phyloP scores from a whole-genome alignment of 306 rosid genomes.

The Cucurbita maxima region DNA sequence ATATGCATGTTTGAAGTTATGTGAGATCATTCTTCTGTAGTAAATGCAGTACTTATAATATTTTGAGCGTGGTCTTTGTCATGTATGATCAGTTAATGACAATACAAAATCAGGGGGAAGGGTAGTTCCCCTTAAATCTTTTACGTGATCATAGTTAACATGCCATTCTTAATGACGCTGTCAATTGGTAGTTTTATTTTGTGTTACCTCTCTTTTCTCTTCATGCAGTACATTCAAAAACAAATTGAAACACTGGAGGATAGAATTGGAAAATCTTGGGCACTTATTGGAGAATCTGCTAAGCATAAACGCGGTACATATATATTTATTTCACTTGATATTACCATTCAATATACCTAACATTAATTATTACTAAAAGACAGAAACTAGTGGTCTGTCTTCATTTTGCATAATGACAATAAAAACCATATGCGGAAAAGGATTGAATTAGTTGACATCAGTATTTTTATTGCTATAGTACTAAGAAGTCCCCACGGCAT shows the following conservation, averaged over 20 bases:
- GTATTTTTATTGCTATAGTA: neutral
- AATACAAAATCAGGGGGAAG: neutral
- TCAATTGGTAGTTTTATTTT: neutral
- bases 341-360: neutral
- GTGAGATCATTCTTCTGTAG: neutral
- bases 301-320: conserved; percentile 17
- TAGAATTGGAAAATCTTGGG: conserved; percentile 36
- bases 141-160: neutral
- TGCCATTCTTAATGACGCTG: neutral
- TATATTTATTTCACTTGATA: neutral
- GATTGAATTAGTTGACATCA: neutral
- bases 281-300: conserved; percentile 12
- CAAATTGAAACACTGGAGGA: conserved; percentile 32
- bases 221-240: conserved; percentile 36
- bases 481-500: neutral
- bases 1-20: neutral
- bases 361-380: neutral
- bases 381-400: neutral
- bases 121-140: neutral
- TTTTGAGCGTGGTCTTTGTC: neutral
- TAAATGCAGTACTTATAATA: neutral
- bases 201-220: neutral
- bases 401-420: neutral
- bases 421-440: neutral
- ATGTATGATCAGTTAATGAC: neutral